Conservation (phyloP, 2,329 filamentous ascomycete species). For the Chaetomium sp. region DNA sequence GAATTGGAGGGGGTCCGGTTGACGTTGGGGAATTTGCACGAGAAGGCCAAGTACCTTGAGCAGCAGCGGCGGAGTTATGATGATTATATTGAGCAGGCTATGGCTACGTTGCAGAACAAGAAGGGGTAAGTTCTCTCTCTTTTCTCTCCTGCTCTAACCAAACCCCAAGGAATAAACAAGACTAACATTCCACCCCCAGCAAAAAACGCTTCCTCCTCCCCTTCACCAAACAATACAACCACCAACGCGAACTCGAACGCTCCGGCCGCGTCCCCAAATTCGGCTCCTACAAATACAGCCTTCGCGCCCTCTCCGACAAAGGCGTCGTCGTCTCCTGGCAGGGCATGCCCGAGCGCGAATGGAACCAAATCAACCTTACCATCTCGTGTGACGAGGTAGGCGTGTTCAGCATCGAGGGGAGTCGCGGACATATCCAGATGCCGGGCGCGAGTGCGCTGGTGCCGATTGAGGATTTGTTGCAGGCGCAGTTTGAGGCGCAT, state of each 20-base stretch:
- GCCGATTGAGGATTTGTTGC: constrained; percentile 85
- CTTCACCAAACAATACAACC: constrained; percentile 98
- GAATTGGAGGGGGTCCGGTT: constrained; percentile 79
- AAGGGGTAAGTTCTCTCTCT: constrained; percentile 58
- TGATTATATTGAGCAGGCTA: constrained; percentile 97
- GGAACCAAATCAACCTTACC: constrained; percentile 88
- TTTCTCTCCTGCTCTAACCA: not conserved
- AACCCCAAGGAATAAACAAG: too few relatives aligned
- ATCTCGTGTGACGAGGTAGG: constrained; percentile 92
- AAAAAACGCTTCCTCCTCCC: constrained; percentile 92
- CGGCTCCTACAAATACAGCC: constrained; percentile 95
- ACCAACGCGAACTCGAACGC: constrained; percentile 90
- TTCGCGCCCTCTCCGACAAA: constrained; percentile 81
- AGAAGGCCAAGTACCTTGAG: constrained; percentile 88
- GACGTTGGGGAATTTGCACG: constrained; percentile 67
- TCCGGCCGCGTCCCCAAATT: constrained; percentile 94
- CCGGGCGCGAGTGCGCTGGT: constrained; percentile 85
- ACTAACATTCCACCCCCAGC: too few relatives aligned
- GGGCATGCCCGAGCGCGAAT: constrained; percentile 74
- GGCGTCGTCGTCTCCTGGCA: constrained; percentile 91
- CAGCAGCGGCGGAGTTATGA: constrained; percentile 96
- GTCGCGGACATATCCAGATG: constrained; percentile 87
- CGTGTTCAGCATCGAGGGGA: constrained; percentile 87
- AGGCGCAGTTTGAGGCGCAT: constrained; percentile 94
- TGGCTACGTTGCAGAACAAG: constrained; percentile 94